phyloP scores from a whole-genome alignment of 805 yeast species.

The Starmerella davenportii region DNA sequence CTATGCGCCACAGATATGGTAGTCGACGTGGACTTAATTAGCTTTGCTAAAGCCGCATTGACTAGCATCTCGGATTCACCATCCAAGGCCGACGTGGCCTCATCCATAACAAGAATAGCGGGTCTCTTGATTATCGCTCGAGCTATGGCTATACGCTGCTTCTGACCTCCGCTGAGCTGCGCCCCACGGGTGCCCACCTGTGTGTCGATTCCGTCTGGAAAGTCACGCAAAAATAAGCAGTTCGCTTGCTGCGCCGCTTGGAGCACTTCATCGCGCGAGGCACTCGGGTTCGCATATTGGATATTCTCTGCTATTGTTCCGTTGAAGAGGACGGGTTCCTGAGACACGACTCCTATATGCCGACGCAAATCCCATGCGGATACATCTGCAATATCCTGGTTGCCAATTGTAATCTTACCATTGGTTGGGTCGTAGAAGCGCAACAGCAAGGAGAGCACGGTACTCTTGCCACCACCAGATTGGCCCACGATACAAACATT shows the following conservation, averaged over 20 bases:
- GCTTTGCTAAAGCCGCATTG: slow-evolving; percentile 44
- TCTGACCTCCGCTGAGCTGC: slow-evolving; percentile 87
- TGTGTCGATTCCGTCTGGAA: slow-evolving; percentile 72
- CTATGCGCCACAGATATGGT: slow-evolving; percentile 80
- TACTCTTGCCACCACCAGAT: slow-evolving; percentile 92
- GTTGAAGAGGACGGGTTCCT: slow-evolving; percentile 76
- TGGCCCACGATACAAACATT: slow-evolving; percentile 92
- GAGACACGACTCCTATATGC: slow-evolving; percentile 76
- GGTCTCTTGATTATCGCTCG: slow-evolving; percentile 70
- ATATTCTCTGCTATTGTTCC: slow-evolving; percentile 76
- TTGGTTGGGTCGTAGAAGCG: slow-evolving; percentile 63
- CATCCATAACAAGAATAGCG: slow-evolving; percentile 66
- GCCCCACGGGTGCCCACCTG: slow-evolving; percentile 73
- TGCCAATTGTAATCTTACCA: slow-evolving; percentile 52
- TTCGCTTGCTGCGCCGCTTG: slow-evolving; percentile 54
- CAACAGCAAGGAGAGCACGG: slow-evolving; percentile 59
- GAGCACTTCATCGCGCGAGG: slow-evolving; percentile 43
- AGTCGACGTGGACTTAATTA: slow-evolving; percentile 43
- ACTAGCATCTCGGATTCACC: slow-evolving; percentile 75
- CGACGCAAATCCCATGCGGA: slow-evolving; percentile 58
- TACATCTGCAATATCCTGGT: slow-evolving; percentile 40
- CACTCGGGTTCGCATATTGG: slow-evolving; percentile 46
- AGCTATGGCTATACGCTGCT: slow-evolving; percentile 82
- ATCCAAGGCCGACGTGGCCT: slow-evolving; percentile 88
- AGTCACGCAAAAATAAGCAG: slow-evolving; percentile 51